These are phyloP conservation scores for Cnidoscolus chayamansa DNA, from an alignment of 441 rosid genomes.

Conservation along the genomic window DNA sequence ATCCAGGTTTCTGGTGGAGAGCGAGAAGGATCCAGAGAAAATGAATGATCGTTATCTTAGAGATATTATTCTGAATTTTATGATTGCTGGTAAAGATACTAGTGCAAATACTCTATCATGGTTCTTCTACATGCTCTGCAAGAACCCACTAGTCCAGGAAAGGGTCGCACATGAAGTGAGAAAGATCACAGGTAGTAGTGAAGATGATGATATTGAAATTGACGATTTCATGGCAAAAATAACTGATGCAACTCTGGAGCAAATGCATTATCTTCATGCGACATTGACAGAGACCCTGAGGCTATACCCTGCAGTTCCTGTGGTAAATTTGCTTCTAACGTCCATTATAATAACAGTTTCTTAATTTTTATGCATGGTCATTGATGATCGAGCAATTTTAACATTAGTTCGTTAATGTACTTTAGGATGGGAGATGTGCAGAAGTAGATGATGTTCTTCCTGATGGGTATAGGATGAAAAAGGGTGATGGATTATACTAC, in stretches of 20 bases:
- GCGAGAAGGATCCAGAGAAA: conserved; percentile 48
- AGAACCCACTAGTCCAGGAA: conserved; percentile 67
- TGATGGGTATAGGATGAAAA: conserved; percentile 54
- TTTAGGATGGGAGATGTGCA: conserved; percentile 60
- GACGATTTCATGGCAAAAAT: conserved; percentile 44
- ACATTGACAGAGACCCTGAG: conserved; percentile 75
- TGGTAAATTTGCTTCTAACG: conserved; percentile 32
- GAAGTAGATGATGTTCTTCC: conserved; percentile 70
- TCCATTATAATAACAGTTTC: not conserved
- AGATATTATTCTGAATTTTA: conserved; percentile 68
- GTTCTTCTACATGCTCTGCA: conserved; percentile 74
- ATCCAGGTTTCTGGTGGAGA: conserved; percentile 59
- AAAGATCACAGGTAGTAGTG: conserved; percentile 30
- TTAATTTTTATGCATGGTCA: not conserved
- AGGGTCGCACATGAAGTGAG: conserved; percentile 52
- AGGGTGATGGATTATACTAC: conserved; percentile 58
- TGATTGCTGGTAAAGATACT: conserved; percentile 78
- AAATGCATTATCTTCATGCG: conserved; percentile 81
- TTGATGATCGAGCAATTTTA: not conserved
- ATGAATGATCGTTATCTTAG: conserved; percentile 64
- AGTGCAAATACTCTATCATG: conserved; percentile 65
- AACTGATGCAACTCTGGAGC: conserved; percentile 51
- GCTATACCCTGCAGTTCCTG: conserved; percentile 68
- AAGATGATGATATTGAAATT: conserved; percentile 22
- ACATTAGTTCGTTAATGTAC: not conserved